Conservation (phyloP, 257 asterid species). For the Ligustrum vulgare region DNA sequence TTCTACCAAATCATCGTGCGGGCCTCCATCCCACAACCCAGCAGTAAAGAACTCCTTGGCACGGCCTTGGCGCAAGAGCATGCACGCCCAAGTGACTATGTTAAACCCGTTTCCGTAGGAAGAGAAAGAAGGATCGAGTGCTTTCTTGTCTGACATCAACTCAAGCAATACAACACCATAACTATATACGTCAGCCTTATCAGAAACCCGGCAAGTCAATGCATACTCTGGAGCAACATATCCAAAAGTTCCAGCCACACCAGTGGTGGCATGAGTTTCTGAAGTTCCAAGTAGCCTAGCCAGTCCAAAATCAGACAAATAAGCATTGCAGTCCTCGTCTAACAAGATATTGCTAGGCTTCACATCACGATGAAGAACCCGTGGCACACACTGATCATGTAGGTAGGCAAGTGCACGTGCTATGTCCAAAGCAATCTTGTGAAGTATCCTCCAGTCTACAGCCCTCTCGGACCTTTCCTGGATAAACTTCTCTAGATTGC, state of each 20-base stretch:
- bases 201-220: constrained; percentile 91
- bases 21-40: constrained; percentile 87
- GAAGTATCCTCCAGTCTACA: constrained; percentile 83
- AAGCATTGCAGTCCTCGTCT: constrained; percentile 81
- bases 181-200: constrained; percentile 92
- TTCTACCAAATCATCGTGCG: constrained; percentile 85
- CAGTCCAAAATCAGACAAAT: constrained; percentile 82
- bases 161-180: constrained; percentile 89
- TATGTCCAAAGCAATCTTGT: constrained; percentile 85
- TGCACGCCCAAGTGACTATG: constrained; percentile 88
- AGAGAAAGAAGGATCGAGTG: constrained; percentile 87
- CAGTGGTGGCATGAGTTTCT: constrained; percentile 86
- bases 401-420: constrained; percentile 87
- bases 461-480: constrained; percentile 76
- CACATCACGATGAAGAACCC: constrained; percentile 94
- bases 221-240: constrained; percentile 96
- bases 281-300: constrained; percentile 82
- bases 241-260: constrained; percentile 92
- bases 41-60: constrained; percentile 81
- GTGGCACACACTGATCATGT: constrained; percentile 88
- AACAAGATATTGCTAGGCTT: constrained; percentile 87
- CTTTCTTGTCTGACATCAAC: constrained; percentile 85
- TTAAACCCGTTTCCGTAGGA: constrained; percentile 85
- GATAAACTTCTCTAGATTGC: constrained; percentile 78
- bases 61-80: constrained; percentile 78